Base-by-base conservation (phyloP, 495 filamentous ascomycete species). In the Gamarada debralockiae region DNA sequence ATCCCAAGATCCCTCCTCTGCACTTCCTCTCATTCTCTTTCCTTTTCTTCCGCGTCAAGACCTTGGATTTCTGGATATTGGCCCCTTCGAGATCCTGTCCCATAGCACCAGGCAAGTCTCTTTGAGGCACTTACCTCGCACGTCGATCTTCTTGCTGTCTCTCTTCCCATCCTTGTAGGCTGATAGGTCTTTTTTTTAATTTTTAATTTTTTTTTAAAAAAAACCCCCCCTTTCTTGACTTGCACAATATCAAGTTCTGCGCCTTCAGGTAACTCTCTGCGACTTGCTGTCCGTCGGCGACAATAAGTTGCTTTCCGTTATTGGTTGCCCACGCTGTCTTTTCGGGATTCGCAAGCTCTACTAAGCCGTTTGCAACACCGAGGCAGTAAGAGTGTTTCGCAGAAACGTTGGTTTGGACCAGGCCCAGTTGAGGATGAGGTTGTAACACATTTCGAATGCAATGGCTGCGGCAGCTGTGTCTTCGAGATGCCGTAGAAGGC, bases 401-500 rank as follows among this genome's bases (percentile, higher is more conserved):
- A 12, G 51, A 49, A 12, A 66, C 57, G 4, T 62, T 57, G 31
- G 59, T 64, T 63, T 59, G 21, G 45, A 38, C 53, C 48, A 33
- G 3, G 65, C 60, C 61, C 64, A 65, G n/a, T 62, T 53, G 15
- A 56, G 34, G 17, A 67, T 66, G 48, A 65, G 48, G 39, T 67
- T 68, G 40, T 68, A 61, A 10, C 57, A 50, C 50, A 60, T 51
- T 41, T 65, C 63, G 24, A 68, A 69, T 3, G 58, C 48, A 49
- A 58, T 58, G 29, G 65, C 65, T n/a, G 67, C 64, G 9, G 64
- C 53, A 31, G 64, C 62, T 3, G 66, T 71, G 52, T 69, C 15
- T 55, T 40, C 24, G 65, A 56, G 55, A 69, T 62, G 3, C 67
- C 64, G 55, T 64, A 67, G 48, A 69, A 70, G 0, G 52, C 60